Base-by-base conservation (phyloP, 2,329 filamentous ascomycete genomes). In the Epichloe sylvatica region DNA sequence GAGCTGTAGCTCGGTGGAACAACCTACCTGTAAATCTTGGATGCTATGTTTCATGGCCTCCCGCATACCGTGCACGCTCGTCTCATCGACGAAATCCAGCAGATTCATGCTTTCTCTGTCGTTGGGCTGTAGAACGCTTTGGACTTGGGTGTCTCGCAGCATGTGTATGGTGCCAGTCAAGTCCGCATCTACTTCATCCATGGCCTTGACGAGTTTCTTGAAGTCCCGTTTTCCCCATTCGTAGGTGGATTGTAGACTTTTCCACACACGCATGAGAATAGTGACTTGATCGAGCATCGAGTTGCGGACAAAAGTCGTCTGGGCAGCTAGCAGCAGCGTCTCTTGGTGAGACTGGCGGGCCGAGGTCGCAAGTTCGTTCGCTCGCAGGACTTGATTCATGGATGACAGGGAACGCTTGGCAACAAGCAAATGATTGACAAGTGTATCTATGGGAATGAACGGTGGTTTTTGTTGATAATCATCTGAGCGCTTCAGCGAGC, bases 321-420 rank as follows among this genome's bases (percentile, higher is more conserved):
- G 76, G 7, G 86, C 81, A 21, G 77, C 76, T 4, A 94, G 74
- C 9, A 90, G 74, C 48, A 87, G 82, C 45, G 82, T 83, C 57
- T 92, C 84, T 61, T 94, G 86, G 55, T 95, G 74, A 35, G 86
- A 78, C 34, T 75, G 71, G 35, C 88, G 83, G 4, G 89, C 87
- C 13, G 78, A 73, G 19, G 80, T 87, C 42, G 92, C 84, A 50
- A 96, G 81, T 60, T 94, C 85, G 62, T 92, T 90, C 55, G 89
- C 90, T 52, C 86, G 85, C 62, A 86, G 83, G 47, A 96, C 87
- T 52, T 86, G 81, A 40, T 75, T 80, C 64, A 94, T 89, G 11
- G 88, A 88, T 15, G 85, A 86, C 4, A 97, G 76, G 1, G 90
- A 90, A 42, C 87, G 81, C 64, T 96, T 96, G 8, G 91, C 86